Evolutionary conservation across 2,329 filamentous ascomycete genomes (phyloP).

Genomic region (Zymoseptoria pseudotritici): DNA sequence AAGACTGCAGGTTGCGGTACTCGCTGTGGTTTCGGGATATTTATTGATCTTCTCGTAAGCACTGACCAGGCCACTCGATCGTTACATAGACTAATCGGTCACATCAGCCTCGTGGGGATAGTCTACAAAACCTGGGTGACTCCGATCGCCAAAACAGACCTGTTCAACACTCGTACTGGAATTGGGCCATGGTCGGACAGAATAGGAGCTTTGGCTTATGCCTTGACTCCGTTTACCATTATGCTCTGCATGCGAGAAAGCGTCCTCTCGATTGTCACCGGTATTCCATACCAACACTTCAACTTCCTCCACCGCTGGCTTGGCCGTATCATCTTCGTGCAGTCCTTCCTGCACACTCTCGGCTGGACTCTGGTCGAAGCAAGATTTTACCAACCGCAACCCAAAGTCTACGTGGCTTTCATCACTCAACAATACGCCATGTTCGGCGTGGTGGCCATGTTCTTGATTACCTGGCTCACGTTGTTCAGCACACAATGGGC

Average conservation of each 20-base stretch:
- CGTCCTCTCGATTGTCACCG: conserved; percentile 61
- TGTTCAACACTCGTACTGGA: conserved; percentile 57
- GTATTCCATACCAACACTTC: conserved; percentile 65
- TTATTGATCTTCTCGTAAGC: conserved; percentile 49
- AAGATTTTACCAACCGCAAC: conserved; percentile 64
- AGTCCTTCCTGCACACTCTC: conserved; percentile 62
- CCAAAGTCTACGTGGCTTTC: conserved; percentile 49
- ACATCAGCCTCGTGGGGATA: conserved; percentile 51
- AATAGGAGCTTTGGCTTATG: conserved; percentile 64
- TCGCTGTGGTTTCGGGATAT: conserved; percentile 53
- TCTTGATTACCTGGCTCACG: conserved; percentile 54
- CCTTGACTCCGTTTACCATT: conserved; percentile 63
- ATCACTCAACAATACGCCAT: conserved; percentile 61
- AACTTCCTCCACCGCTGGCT: conserved; percentile 72
- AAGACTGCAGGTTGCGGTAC: conserved; percentile 57
- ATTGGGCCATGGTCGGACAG: conserved; percentile 64
- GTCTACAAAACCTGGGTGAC: conserved; percentile 63
- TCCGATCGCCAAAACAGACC: conserved; percentile 51
- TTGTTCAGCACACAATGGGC: conserved; percentile 52
- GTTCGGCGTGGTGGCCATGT: conserved; percentile 64
- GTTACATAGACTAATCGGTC: not conserved
- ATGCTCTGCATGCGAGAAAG: conserved; percentile 63
- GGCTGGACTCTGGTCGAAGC: conserved; percentile 62
- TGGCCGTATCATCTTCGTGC: conserved; percentile 64
- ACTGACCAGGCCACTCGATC: not conserved